Evolutionary conservation across 1,284 basidiomycete species (phyloP).

Genomic region (Mycena sp.): DNA sequence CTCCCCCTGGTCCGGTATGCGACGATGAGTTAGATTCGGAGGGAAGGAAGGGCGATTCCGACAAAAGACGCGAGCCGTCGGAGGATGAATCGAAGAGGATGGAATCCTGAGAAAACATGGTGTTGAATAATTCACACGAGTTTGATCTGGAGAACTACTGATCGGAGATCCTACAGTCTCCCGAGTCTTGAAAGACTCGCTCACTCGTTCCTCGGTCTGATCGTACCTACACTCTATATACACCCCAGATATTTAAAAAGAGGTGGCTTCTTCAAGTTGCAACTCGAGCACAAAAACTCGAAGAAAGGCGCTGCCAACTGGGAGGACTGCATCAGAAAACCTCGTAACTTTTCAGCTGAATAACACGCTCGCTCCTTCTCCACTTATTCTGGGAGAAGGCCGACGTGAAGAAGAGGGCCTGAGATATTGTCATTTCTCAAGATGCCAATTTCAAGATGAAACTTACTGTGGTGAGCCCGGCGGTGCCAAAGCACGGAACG

Average conservation of each 20-base stretch:
- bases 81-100: constrained; percentile 19
- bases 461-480: neutral
- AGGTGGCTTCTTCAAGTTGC: too few species aligned
- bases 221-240: too few species aligned
- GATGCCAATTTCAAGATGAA: neutral
- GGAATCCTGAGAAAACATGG: constrained; percentile 10
- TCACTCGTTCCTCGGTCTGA: too few species aligned
- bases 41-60: constrained; percentile 14
- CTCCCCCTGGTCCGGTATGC: constrained; percentile 55
- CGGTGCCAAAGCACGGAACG: neutral
- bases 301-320: too few species aligned
- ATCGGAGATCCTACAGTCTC: too few species aligned
- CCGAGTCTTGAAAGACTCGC: too few species aligned
- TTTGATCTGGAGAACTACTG: too few species aligned
- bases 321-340: too few species aligned
- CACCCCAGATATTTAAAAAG: too few species aligned
- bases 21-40: constrained; percentile 35
- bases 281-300: too few species aligned
- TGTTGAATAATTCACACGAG: too few species aligned
- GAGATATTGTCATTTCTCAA: neutral
- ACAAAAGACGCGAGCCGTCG: constrained; percentile 21
- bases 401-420: neutral
- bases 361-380: neutral
- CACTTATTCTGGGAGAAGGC: constrained; percentile 15
- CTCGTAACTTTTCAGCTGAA: constrained; percentile 7